Evolutionary conservation across 805 yeast genomes (phyloP).

Genomic region (Cyberlindnera petersonii): DNA sequence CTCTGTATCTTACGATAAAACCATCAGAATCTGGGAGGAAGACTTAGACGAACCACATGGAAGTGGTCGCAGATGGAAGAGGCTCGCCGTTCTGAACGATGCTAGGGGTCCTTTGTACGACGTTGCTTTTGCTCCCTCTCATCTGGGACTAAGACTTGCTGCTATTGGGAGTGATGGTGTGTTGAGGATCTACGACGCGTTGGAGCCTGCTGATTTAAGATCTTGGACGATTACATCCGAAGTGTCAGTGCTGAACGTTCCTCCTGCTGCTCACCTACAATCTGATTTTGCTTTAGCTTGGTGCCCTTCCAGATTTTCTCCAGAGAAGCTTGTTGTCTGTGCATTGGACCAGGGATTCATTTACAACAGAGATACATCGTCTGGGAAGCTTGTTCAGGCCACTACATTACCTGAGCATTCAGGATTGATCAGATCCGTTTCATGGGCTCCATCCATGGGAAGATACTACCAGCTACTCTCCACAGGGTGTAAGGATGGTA

Average conservation of each 20-base stretch:
- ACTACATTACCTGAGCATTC: conserved; percentile 77
- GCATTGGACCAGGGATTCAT: conserved; percentile 85
- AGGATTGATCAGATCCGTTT: conserved; percentile 80
- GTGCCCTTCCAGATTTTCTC: conserved; percentile 83
- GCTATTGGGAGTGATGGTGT: conserved; percentile 88
- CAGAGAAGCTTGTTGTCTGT: conserved; percentile 77
- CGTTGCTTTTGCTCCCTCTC: conserved; percentile 85
- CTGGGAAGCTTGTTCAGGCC: conserved; percentile 50
- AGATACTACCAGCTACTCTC: conserved; percentile 84
- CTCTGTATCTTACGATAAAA: conserved; percentile 85
- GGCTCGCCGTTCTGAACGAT: conserved; percentile 74
- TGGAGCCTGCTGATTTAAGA: conserved; percentile 84
- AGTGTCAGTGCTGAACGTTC: conserved; percentile 57
- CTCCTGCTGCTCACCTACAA: conserved; percentile 78
- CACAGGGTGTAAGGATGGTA: conserved; percentile 94
- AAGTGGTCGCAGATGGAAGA: conserved; percentile 82
- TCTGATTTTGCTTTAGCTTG: conserved; percentile 82
- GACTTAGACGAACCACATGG: conserved; percentile 69
- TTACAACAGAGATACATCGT: conserved; percentile 48
- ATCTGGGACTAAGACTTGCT: conserved; percentile 75
- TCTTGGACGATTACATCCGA: conserved; percentile 80
- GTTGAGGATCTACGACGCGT: conserved; percentile 77
- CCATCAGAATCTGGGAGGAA: conserved; percentile 90
- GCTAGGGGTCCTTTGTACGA: conserved; percentile 86
- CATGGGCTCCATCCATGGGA: conserved; percentile 98